Conservation (phyloP, 768 basidiomycete species). For the Leccinum subgranulosum region DNA sequence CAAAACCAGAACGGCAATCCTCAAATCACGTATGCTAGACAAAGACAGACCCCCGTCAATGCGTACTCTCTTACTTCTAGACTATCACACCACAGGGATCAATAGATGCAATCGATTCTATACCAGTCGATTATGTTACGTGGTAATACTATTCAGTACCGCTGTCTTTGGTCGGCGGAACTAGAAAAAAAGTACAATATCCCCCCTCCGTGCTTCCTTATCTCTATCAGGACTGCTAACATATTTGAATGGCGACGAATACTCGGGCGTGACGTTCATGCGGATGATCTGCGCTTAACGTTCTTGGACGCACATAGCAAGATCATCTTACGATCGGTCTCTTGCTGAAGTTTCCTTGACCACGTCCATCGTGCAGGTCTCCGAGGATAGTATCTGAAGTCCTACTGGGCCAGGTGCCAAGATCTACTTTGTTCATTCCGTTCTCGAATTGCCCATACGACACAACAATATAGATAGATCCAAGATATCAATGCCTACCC, state of each 20-base stretch:
- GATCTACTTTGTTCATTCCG: too few species aligned
- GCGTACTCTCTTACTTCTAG: constrained; percentile 17
- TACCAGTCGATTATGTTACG: neutral
- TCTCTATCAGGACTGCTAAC: neutral
- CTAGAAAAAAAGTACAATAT: neutral
- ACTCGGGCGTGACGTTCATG: neutral
- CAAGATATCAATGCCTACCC: neutral
- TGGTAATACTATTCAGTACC: neutral
- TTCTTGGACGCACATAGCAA: neutral
- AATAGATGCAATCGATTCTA: constrained; percentile 5
- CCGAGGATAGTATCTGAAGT: too few species aligned
- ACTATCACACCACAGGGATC: constrained; percentile 9
- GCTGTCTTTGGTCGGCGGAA: neutral
- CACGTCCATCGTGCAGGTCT: too few species aligned
- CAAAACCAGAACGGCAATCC: constrained; percentile 18
- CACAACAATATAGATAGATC: neutral
- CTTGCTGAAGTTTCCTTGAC: neutral
- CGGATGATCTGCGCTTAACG: neutral
- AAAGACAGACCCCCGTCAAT: constrained; percentile 4
- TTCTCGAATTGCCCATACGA: too few species aligned
- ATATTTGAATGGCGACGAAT: neutral
- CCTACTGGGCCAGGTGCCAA: too few species aligned
- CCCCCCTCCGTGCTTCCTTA: neutral
- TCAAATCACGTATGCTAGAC: constrained; percentile 18
- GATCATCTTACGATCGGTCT: too few species aligned